phyloP scores from a whole-genome alignment of 768 basidiomycete genomes.

The Boletus pseudopeckii region DNA sequence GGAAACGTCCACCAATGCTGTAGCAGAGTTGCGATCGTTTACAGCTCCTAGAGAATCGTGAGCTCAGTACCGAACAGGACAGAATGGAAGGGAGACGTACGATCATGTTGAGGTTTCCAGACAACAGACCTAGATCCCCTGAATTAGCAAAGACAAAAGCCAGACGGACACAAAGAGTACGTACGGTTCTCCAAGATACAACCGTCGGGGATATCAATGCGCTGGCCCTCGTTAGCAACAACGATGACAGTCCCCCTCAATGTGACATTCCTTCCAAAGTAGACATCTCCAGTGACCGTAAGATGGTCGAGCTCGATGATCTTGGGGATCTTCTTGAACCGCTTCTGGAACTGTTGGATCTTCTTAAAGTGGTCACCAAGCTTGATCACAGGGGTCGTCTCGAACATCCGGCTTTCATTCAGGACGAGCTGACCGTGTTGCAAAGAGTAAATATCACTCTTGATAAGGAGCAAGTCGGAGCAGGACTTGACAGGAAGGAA shows the following conservation, averaged over 20 bases:
- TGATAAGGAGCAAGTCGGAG: constrained; percentile 64
- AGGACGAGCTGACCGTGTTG: constrained; percentile 67
- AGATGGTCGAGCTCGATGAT: constrained; percentile 73
- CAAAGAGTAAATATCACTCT: constrained; percentile 66
- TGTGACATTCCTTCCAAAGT: constrained; percentile 63
- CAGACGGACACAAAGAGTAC: constrained; percentile 11
- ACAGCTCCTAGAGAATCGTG: constrained; percentile 29
- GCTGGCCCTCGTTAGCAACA: constrained; percentile 74
- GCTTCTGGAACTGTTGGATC: constrained; percentile 65
- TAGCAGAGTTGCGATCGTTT: constrained; percentile 5
- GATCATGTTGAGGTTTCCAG: constrained; percentile 74
- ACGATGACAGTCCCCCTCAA: constrained; percentile 68
- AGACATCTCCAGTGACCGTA: constrained; percentile 67
- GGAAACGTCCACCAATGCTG: not conserved
- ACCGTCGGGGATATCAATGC: constrained; percentile 74
- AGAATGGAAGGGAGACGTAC: constrained; percentile 33
- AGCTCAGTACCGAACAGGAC: not conserved
- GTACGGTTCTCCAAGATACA: constrained; percentile 65
- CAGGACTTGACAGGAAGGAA: constrained; percentile 68
- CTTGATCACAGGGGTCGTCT: constrained; percentile 69
- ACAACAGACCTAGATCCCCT: constrained; percentile 49
- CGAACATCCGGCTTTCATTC: constrained; percentile 56
- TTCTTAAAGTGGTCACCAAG: constrained; percentile 79
- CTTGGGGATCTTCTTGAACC: constrained; percentile 73
- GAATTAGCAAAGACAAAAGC: constrained; percentile 13